A percentile compares a stretch with the other conserved stretches of the same genome.
Conservation (phyloP, 75 land plant genomes). For the Cupressus sempervirens region DNA sequence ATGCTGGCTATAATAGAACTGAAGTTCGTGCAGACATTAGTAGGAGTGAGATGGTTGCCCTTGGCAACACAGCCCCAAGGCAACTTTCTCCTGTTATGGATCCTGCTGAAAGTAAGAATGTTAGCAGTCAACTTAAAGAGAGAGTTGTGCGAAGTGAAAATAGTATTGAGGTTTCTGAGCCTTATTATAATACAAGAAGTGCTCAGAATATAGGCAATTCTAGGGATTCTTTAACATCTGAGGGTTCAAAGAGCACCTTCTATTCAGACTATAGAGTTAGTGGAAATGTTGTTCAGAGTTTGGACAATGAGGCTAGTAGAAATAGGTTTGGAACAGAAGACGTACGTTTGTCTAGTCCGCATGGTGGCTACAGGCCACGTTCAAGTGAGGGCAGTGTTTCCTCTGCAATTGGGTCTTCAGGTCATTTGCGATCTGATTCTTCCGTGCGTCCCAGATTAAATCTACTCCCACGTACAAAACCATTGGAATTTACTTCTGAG, state of each 20-base stretch:
- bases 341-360: slow-evolving; percentile 1
- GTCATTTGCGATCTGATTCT: slow-evolving; percentile 22
- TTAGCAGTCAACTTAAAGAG: not conserved
- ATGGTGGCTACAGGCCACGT: not conserved
- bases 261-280: slow-evolving; percentile 5
- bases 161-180: not conserved
- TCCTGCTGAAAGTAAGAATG: not conserved
- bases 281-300: slow-evolving; percentile 1
- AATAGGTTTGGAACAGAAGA: slow-evolving; percentile 7
- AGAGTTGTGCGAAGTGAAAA: not conserved
- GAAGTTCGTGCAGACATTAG: slow-evolving; percentile 1
- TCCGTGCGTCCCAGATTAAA: slow-evolving; percentile 74
- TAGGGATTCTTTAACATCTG: slow-evolving; percentile 9
- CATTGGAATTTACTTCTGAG: slow-evolving; percentile 36
- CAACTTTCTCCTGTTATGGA: slow-evolving; percentile 4
- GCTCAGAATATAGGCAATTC: slow-evolving; percentile 4
- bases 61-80: not conserved
- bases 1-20: slow-evolving; percentile 6
- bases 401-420: slow-evolving; percentile 7
- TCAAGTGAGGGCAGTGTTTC: not conserved
- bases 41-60: not conserved
- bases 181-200: slow-evolving; percentile 1
- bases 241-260: slow-evolving; percentile 2
- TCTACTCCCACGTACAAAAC: slow-evolving; percentile 81
- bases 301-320: slow-evolving; percentile 1